Base-by-base conservation (phyloP, 1,139 yeast genomes). In the Sugiyamaella castrensis region DNA sequence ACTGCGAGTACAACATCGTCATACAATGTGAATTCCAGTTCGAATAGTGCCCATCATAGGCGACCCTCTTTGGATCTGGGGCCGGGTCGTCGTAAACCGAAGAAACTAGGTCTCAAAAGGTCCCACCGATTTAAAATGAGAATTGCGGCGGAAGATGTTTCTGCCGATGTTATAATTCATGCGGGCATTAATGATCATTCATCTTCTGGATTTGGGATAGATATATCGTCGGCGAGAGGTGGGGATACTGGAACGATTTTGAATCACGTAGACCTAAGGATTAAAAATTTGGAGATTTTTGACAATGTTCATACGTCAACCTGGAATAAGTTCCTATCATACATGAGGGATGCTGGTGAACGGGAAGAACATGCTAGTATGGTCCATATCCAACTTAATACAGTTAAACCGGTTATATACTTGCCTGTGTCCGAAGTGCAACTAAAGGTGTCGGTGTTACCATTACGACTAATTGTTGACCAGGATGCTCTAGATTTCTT, bases 401-500 rank as follows among this genome's bases (percentile, higher is more conserved):
- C 81, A 40, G 79, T 86, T 2, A 71, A 88, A 53, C 95, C 96
- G 0, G 76, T 80, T 15, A 73, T 82, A 0, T 66, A 71, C 11
- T 62, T 88, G 39, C 82, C 84, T 10, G 83, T 89, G 1, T 76
- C 87, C 0, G 98, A 94, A 61, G 68, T 84, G 13, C 71, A 81
- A 1, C 60, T 87, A 47, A 70, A 74, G 35, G 71, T 84, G 0
- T 68, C 75, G 2, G 67, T 87, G 0, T 70, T 87, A 32, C 98
- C 98, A 0, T 61, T 92, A 37, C 71, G 96, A 47, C 66, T 94
- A 16, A 89, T 88, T 63, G 81, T 92, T 37, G 98, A 94, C 66
- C 98, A 92, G 66, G 98, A 92, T 61, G 86, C 97, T 0, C 72
- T 89, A 26, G 97, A 89, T 50, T 91, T 92, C 60, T 58, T 89